Conservation (phyloP, 2,329 filamentous ascomycete species). For the Rhynchosporium agropyri region DNA sequence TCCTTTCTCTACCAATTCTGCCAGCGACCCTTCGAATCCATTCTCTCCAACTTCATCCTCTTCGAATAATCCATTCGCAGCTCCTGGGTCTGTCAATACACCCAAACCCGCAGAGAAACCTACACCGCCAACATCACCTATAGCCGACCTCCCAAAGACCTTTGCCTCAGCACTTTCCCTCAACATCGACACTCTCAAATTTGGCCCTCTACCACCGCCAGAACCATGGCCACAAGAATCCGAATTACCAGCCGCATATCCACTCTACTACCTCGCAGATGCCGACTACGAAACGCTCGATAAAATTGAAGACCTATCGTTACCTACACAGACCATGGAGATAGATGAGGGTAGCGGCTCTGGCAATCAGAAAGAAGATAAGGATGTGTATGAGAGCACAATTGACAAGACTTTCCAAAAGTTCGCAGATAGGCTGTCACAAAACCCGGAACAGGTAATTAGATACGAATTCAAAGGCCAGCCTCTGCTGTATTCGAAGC, state of each 20-base stretch:
- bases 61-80: slow-evolving; percentile 53
- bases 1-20: slow-evolving; percentile 57
- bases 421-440: slow-evolving; percentile 75
- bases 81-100: slow-evolving; percentile 30
- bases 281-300: slow-evolving; percentile 91
- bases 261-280: slow-evolving; percentile 76
- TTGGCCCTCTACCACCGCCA: slow-evolving; percentile 46
- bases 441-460: slow-evolving; percentile 82
- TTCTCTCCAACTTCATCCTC: slow-evolving; percentile 47
- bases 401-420: slow-evolving; percentile 79
- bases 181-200: slow-evolving; percentile 54
- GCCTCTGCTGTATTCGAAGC: slow-evolving; percentile 79
- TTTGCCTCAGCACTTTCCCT: slow-evolving; percentile 78
- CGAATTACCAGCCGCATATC: slow-evolving; percentile 70
- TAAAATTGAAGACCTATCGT: slow-evolving; percentile 52
- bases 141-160: slow-evolving; percentile 54
- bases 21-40: slow-evolving; percentile 17
- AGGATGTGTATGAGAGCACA: slow-evolving; percentile 70
- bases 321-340: slow-evolving; percentile 52
- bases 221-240: slow-evolving; percentile 76
- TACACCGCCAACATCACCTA: slow-evolving; percentile 41
- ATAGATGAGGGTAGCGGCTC: slow-evolving; percentile 48
- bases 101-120: slow-evolving; percentile 47
- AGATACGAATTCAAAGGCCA: slow-evolving; percentile 75
- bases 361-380: slow-evolving; percentile 60